Conservation (phyloP, 2,329 filamentous ascomycete genomes). For the Coniochaeta hoffmannii region DNA sequence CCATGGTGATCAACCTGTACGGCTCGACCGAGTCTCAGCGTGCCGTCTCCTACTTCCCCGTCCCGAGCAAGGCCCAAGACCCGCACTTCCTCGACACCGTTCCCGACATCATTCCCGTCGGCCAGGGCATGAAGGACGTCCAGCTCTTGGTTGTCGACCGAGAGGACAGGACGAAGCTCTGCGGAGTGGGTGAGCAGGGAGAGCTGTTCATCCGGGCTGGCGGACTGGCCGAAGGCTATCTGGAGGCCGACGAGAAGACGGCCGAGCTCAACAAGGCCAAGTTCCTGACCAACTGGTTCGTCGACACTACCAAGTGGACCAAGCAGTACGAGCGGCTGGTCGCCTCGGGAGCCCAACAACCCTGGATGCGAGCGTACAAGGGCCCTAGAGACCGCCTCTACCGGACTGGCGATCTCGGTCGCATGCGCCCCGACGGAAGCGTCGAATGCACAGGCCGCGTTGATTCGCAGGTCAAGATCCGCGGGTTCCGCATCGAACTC, state of each 20-base stretch:
- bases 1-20: constrained; percentile 77
- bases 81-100: constrained; percentile 39
- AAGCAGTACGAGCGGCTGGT: constrained; percentile 50
- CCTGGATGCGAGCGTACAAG: constrained; percentile 41
- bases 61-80: constrained; percentile 59
- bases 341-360: not conserved
- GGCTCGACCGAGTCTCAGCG: constrained; percentile 81
- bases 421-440: constrained; percentile 23
- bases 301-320: constrained; percentile 63
- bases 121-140: constrained; percentile 80
- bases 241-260: constrained; percentile 47
- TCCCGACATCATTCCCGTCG: constrained; percentile 70
- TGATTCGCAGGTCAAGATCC: constrained; percentile 48
- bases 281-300: constrained; percentile 82
- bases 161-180: constrained; percentile 58
- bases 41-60: constrained; percentile 75
- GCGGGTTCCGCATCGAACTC: constrained; percentile 44
- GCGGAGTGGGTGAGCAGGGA: constrained; percentile 72
- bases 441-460: constrained; percentile 38
- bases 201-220: constrained; percentile 78
- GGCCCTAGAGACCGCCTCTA: constrained; percentile 63
- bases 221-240: constrained; percentile 63
- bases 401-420: constrained; percentile 35
- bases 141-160: constrained; percentile 80
- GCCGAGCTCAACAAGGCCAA: constrained; percentile 38